Percentiles rank a stretch among this genome's conserved stretches.
phyloP scores from a whole-genome alignment of 2,329 filamentous ascomycete species.

The Fusarium ramigenum region DNA sequence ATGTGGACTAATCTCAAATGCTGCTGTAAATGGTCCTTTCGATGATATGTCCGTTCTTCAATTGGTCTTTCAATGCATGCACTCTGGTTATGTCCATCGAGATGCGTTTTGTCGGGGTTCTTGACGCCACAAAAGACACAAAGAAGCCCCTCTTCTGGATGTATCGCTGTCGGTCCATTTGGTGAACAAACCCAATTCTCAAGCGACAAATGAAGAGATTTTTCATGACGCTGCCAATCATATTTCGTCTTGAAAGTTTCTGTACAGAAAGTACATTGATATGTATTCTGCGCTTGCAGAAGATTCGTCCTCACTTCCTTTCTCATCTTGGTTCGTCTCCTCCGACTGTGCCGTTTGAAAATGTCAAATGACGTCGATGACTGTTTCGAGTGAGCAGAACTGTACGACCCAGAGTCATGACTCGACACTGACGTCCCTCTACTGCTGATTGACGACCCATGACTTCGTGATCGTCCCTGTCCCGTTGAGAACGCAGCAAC shows the following conservation, averaged over 20 bases:
- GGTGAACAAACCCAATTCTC: constrained; percentile 58
- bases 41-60: constrained; percentile 56
- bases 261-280: constrained; percentile 58
- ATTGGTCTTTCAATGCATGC: constrained; percentile 51
- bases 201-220: constrained; percentile 56
- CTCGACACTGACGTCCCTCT: constrained; percentile 25
- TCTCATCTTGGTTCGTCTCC: constrained; percentile 18
- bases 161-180: constrained; percentile 45
- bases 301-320: constrained; percentile 28
- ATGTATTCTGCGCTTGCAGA: constrained; percentile 34
- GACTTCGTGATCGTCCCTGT: constrained; percentile 49
- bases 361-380: constrained; percentile 25
- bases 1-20: constrained; percentile 54
- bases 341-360: constrained; percentile 25
- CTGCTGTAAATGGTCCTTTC: constrained; percentile 56
- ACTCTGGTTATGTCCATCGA: constrained; percentile 50
- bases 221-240: constrained; percentile 63
- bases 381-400: constrained; percentile 24
- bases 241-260: constrained; percentile 57
- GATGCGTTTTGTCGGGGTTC: constrained; percentile 48
- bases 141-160: constrained; percentile 46
- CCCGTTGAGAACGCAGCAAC: constrained; percentile 45
- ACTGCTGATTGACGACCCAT: constrained; percentile 51
- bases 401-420: constrained; percentile 27
- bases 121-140: constrained; percentile 51